Evolutionary conservation across 2,329 filamentous ascomycete species (phyloP).

Genomic region (Xylaria sp.): DNA sequence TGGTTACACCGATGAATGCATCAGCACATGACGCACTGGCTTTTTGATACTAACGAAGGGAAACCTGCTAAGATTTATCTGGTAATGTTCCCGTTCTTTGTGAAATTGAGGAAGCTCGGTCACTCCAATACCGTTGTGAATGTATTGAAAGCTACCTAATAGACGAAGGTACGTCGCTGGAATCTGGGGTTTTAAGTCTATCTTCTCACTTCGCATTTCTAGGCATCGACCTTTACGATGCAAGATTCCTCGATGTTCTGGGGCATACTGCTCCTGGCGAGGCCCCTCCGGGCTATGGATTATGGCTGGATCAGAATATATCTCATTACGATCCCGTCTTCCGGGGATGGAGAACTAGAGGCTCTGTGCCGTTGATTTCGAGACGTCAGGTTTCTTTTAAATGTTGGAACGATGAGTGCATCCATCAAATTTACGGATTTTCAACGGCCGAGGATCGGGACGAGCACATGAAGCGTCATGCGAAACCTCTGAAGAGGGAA

Average conservation of each 20-base stretch:
- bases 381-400: constrained; percentile 59
- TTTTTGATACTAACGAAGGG: constrained; percentile 26
- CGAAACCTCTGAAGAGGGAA: constrained; percentile 55
- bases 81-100: constrained; percentile 58
- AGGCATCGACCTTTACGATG: constrained; percentile 58
- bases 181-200: constrained; percentile 23
- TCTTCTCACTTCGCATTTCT: constrained; percentile 25
- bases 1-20: constrained; percentile 19
- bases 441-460: constrained; percentile 61
- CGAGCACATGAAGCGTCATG: constrained; percentile 60
- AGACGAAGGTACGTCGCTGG: constrained; percentile 55
- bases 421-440: constrained; percentile 69
- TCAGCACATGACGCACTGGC: constrained; percentile 7
- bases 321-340: constrained; percentile 60
- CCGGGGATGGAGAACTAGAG: constrained; percentile 53
- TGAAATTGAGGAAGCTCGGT: constrained; percentile 66
- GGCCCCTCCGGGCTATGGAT: constrained; percentile 58
- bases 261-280: constrained; percentile 52
- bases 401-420: constrained; percentile 64
- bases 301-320: constrained; percentile 65
- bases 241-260: constrained; percentile 52
- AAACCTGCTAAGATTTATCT: constrained; percentile 51
- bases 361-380: constrained; percentile 50
- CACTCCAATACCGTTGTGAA: constrained; percentile 67
- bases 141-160: constrained; percentile 64